Conservation (phyloP, 495 filamentous ascomycete species). For the Penicillium nucicola region DNA sequence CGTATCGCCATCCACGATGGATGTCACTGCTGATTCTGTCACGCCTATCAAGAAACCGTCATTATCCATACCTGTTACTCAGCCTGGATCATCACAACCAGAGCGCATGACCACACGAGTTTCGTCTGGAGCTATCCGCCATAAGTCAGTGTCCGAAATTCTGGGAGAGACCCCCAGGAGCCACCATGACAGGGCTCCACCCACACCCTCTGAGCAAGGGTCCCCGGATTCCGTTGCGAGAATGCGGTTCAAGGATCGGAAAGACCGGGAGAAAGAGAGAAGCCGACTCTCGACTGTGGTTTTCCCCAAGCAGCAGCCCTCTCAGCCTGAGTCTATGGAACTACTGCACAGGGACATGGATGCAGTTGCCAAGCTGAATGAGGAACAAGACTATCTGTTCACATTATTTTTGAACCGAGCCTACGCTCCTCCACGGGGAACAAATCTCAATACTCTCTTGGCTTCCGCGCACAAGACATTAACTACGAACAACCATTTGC, state of each 20-base stretch:
- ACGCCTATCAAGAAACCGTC: conserved; percentile 8
- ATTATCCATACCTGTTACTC: conserved; percentile 16
- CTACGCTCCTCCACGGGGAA: conserved; percentile 55
- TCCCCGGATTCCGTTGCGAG: conserved; percentile 45
- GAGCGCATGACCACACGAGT: conserved; percentile 63
- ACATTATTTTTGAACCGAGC: conserved; percentile 72
- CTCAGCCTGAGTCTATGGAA: conserved; percentile 34
- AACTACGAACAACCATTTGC: conserved; percentile 70
- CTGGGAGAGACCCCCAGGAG: conserved; percentile 59
- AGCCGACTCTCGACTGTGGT: conserved; percentile 75
- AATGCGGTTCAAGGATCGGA: conserved; percentile 51
- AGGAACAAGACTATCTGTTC: conserved; percentile 73
- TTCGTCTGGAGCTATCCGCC: conserved; percentile 63
- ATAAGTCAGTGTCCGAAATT: conserved; percentile 73
- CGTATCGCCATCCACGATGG: conserved; percentile 13
- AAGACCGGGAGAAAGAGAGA: conserved; percentile 59
- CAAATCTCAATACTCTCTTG: conserved; percentile 64
- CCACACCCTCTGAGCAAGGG: conserved; percentile 31
- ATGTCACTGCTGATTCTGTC: conserved; percentile 7
- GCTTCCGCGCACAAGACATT: conserved; percentile 77
- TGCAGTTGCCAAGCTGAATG: conserved; percentile 45
- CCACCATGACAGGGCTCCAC: conserved; percentile 28
- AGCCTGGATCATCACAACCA: conserved; percentile 29
- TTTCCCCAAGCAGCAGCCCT: conserved; percentile 60
- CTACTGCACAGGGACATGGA: conserved; percentile 43